A percentile compares a stretch with the other conserved stretches of the same genome.
phyloP scores from a whole-genome alignment of 345 rosid species.

The Aegle marmelos region DNA sequence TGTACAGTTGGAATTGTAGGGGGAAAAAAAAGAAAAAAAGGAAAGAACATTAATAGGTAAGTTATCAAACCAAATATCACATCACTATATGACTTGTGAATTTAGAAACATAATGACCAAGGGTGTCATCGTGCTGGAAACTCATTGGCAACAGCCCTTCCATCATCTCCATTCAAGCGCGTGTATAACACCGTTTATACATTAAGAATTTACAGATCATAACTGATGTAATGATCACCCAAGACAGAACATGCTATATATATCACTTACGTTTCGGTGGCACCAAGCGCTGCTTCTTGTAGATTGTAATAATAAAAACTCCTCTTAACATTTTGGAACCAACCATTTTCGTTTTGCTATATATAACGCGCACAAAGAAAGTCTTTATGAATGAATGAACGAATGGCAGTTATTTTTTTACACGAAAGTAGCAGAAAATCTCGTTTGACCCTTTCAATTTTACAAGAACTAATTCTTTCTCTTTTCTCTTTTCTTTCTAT shows the following conservation, averaged over 20 bases:
- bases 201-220: background rate
- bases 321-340: conserved; percentile 3
- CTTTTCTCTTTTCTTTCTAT: conserved; percentile 7
- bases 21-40: too few relatives aligned
- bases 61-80: too few relatives aligned
- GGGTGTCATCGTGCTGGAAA: background rate
- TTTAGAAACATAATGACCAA: too few relatives aligned
- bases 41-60: too few relatives aligned
- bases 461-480: conserved; percentile 7
- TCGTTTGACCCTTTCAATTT: conserved; percentile 27
- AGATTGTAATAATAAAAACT: background rate
- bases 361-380: conserved; percentile 5
- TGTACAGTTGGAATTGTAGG: too few relatives aligned
- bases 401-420: background rate
- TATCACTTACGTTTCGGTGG: background rate
- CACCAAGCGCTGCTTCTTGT: background rate
- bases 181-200: background rate
- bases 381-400: background rate
- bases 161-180: background rate
- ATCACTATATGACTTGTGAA: too few relatives aligned
- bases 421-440: conserved; percentile 27
- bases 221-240: background rate
- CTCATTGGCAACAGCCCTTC: background rate
- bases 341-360: conserved; percentile 10
- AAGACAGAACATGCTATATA: background rate